phyloP scores from a whole-genome alignment of 495 filamentous ascomycete genomes.

The Penicillium paradoxum region DNA sequence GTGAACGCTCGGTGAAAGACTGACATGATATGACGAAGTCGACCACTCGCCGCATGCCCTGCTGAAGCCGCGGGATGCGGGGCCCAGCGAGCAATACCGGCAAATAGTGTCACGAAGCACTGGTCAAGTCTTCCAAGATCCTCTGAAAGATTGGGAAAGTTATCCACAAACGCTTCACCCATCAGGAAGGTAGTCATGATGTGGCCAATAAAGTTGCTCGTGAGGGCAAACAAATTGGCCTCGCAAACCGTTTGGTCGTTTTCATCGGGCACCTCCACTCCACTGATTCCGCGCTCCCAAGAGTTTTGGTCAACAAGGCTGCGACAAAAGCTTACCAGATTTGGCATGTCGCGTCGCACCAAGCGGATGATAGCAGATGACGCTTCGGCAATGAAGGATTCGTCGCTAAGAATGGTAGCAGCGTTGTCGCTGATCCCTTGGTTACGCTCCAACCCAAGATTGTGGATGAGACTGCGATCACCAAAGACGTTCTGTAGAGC shows the following conservation, averaged over 20 bases:
- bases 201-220: slow-evolving; percentile 51
- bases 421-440: slow-evolving; percentile 35
- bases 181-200: slow-evolving; percentile 48
- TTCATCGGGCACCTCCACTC: slow-evolving; percentile 29
- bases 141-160: slow-evolving; percentile 46
- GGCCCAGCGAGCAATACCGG: slow-evolving; percentile 49
- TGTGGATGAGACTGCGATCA: slow-evolving; percentile 29
- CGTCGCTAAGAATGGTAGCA: slow-evolving; percentile 36
- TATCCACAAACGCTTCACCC: slow-evolving; percentile 51
- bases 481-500: slow-evolving; percentile 51
- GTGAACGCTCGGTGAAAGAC: slow-evolving; percentile 48
- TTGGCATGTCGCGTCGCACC: slow-evolving; percentile 40
- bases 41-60: slow-evolving; percentile 49
- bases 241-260: slow-evolving; percentile 39
- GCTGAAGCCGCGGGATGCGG: slow-evolving; percentile 46
- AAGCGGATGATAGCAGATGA: slow-evolving; percentile 27
- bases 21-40: slow-evolving; percentile 43
- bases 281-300: slow-evolving; percentile 51
- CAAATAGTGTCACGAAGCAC: slow-evolving; percentile 47
- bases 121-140: slow-evolving; percentile 54
- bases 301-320: slow-evolving; percentile 55
- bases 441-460: slow-evolving; percentile 27
- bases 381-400: slow-evolving; percentile 39
- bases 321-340: slow-evolving; percentile 54
- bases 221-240: slow-evolving; percentile 47